These are phyloP conservation scores for Leccinellum rugosiceps DNA, from an alignment of 768 basidiomycete genomes.

Conservation along the genomic window DNA sequence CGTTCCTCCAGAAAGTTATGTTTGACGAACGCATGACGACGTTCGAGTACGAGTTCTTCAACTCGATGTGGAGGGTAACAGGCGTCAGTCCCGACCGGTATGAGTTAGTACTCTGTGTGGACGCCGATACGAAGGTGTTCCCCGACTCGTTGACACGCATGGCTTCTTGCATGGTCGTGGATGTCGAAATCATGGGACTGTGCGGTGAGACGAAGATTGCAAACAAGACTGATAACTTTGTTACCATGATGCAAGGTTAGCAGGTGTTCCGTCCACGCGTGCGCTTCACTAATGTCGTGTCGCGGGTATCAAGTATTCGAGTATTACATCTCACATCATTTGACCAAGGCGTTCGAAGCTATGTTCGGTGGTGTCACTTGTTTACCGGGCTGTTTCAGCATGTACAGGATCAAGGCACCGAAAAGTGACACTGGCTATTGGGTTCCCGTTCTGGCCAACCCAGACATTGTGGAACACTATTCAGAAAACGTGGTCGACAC, in stretches of 20 bases:
- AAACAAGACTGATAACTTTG: slow-evolving; percentile 97
- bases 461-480: slow-evolving; percentile 97
- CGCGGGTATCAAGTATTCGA: slow-evolving; percentile 73
- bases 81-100: slow-evolving; percentile 96
- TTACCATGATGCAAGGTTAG: slow-evolving; percentile 99
- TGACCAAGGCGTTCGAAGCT: slow-evolving; percentile 99
- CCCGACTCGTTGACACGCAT: slow-evolving; percentile 96
- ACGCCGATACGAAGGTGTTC: slow-evolving; percentile 98
- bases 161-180: slow-evolving; percentile 95
- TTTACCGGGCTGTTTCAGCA: slow-evolving; percentile 98
- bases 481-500: slow-evolving; percentile 99
- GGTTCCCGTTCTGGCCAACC: slow-evolving; percentile 98
- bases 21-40: slow-evolving; percentile 99
- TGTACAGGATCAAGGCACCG: slow-evolving; percentile 99
- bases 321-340: slow-evolving; percentile 99
- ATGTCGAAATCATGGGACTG: slow-evolving; percentile 97
- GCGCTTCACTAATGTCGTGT: slow-evolving; percentile 4
- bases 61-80: slow-evolving; percentile 92
- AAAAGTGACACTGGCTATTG: slow-evolving; percentile 95
- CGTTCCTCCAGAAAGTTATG: slow-evolving; percentile 98
- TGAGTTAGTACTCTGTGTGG: slow-evolving; percentile 92
- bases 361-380: slow-evolving; percentile 99
- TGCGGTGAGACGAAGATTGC: slow-evolving; percentile 99
- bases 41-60: slow-evolving; percentile 99
- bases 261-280: slow-evolving; percentile 7